Evolutionary conservation across 306 rosid species (phyloP), one percentile per base, ranked within the genome.

Genomic region (Calophaca sinica): DNA sequence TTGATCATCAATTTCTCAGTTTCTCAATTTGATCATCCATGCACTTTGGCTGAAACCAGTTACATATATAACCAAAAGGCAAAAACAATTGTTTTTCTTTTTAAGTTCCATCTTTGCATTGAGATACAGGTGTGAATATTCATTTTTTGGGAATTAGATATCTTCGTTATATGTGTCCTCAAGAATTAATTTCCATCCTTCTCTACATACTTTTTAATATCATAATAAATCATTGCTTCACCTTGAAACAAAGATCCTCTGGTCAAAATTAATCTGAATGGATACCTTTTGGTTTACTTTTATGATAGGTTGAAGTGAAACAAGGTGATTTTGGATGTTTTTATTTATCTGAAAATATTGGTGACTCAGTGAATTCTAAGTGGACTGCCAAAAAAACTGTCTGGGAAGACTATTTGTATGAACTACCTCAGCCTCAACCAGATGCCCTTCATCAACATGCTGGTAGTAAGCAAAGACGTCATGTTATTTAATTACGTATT

Each of bases 291-390:
- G 58, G 26, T 61, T 68, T 68, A 53, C 64, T 50, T 74, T 78
- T 85, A 58, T 78, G 81, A 72, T 84, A 94, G 98, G 98, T 92
- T 48, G 86, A 87, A 83, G 89, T 84, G 62, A 91, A 88, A 81
- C 79, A 87, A 62, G 88, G 87, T 67, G 84, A 79, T 65, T 52
- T 83, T 81, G 96, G 94, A 68, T 94, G 94, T 49, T 94, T 94
- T 85, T 87, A 88, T 88, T 81, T 94, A 79, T 86, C 87, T 9
- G 97, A 94, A 87, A 94, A 91, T 86, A 92, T 94, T 68, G 90
- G 81, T 86, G 88, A 86, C 77, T 83, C 44, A 26, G 77, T 67
- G 78, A 90, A 87, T 65, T 81, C 89, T 79, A 70, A 75, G 68
- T 63, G 70, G 82, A 87, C 78, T 66, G 68, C 89, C 73, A 75